These are phyloP conservation scores for Hevea brasiliensis DNA, from an alignment of 345 rosid species.

Conservation along the genomic window DNA sequence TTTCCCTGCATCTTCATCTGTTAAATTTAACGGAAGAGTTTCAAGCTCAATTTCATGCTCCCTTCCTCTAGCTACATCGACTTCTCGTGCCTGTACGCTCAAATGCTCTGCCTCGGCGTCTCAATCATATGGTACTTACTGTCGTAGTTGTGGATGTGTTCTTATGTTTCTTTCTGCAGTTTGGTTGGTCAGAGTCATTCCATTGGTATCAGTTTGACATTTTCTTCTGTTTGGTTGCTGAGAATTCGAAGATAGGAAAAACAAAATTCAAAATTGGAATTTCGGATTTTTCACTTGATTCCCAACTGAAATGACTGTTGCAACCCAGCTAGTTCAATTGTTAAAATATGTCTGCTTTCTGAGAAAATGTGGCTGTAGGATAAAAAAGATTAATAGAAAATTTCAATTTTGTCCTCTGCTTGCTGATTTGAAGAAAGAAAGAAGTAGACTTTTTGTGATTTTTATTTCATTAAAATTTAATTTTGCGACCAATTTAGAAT, in stretches of 20 bases:
- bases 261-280: neutral
- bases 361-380: neutral
- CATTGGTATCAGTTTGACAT: neutral
- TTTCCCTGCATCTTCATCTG: constrained; percentile 22
- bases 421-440: neutral
- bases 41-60: constrained; percentile 26
- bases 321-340: neutral
- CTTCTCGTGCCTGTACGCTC: constrained; percentile 35
- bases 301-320: neutral
- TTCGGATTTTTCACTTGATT: neutral
- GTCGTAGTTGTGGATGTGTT: neutral
- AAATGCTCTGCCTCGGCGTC: constrained; percentile 47
- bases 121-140: constrained; percentile 43
- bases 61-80: constrained; percentile 13
- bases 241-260: neutral
- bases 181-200: neutral
- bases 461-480: neutral
- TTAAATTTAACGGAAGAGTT: constrained; percentile 27
- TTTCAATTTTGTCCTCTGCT: neutral
- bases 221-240: neutral
- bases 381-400: neutral
- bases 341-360: constrained; percentile 11
- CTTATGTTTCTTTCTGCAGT: neutral
- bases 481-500: neutral
- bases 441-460: neutral